Conservation (phyloP, 2,329 filamentous ascomycete genomes). For the Grosmannia serpens region DNA sequence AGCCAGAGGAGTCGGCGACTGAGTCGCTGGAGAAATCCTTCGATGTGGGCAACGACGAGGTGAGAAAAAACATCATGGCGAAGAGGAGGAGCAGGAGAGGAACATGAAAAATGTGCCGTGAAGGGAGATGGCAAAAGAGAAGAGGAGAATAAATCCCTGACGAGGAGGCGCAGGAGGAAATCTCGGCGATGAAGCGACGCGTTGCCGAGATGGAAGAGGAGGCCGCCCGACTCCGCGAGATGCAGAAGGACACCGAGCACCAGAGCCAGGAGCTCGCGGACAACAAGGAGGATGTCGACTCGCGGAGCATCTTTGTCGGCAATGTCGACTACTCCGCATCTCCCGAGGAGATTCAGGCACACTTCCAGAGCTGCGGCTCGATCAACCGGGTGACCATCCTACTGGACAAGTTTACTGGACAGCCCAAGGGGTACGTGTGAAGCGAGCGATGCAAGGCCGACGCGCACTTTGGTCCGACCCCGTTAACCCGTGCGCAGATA, state of each 20-base stretch:
- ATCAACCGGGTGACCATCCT: conserved; percentile 98
- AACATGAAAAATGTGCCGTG: background rate
- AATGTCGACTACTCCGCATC: conserved; percentile 97
- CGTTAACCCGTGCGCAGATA: conserved; percentile 46
- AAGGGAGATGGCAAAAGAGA: background rate
- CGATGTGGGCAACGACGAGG: conserved; percentile 36
- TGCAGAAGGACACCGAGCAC: conserved; percentile 78
- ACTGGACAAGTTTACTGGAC: conserved; percentile 94
- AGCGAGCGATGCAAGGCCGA: background rate
- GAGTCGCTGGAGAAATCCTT: conserved; percentile 23
- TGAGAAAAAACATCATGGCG: conserved; percentile 19
- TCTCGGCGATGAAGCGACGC: conserved; percentile 74
- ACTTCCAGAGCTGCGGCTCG: conserved; percentile 92
- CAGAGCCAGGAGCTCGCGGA: conserved; percentile 74
- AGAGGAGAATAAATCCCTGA: conserved; percentile 10
- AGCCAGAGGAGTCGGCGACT: conserved; percentile 17
- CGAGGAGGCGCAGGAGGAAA: conserved; percentile 50
- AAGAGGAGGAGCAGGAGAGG: conserved; percentile 7
- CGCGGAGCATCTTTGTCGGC: conserved; percentile 92
- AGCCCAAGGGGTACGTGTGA: conserved; percentile 82
- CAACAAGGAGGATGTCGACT: conserved; percentile 91
- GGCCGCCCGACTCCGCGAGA: conserved; percentile 73
- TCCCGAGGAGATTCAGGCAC: conserved; percentile 94
- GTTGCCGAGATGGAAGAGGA: conserved; percentile 88
- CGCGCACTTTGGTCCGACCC: background rate